Conservation (phyloP, 108 stramenopile species). For the Skeletonema potamos region DNA sequence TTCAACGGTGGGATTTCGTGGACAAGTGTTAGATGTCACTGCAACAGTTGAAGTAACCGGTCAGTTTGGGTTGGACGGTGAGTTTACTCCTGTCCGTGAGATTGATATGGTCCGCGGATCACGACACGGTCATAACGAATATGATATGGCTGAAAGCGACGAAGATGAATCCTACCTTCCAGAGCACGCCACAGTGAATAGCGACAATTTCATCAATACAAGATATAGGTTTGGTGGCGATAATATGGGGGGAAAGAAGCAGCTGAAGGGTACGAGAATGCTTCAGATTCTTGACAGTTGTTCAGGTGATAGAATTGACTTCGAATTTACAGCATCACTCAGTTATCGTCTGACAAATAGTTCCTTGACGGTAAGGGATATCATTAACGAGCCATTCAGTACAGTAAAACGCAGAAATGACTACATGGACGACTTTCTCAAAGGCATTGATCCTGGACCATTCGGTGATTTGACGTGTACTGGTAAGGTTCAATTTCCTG, state of each 20-base stretch:
- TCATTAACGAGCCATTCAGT: slow-evolving; percentile 14
- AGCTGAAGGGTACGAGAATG: background rate
- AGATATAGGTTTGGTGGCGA: background rate
- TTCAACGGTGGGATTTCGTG: slow-evolving; percentile 5
- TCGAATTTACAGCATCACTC: background rate
- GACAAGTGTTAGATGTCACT: slow-evolving; percentile 7
- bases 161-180: slow-evolving; percentile 2
- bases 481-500: background rate
- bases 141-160: background rate
- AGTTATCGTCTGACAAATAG: slow-evolving; percentile 1
- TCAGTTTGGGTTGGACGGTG: background rate
- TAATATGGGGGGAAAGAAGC: background rate
- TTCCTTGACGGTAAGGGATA: background rate
- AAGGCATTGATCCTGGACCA: background rate
- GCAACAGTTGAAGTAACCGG: slow-evolving; percentile 9
- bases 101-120: background rate
- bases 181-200: background rate
- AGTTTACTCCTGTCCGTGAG: background rate
- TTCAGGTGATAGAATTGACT: background rate
- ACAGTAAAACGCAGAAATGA: background rate
- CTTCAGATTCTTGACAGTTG: background rate
- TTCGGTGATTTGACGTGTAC: slow-evolving; percentile 27
- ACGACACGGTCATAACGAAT: background rate
- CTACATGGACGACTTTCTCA: slow-evolving; percentile 22
- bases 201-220: background rate